Percentiles rank a stretch among this genome's conserved stretches.
phyloP scores from a whole-genome alignment of 2,329 filamentous ascomycete genomes.

The Dendryphion nanum region DNA sequence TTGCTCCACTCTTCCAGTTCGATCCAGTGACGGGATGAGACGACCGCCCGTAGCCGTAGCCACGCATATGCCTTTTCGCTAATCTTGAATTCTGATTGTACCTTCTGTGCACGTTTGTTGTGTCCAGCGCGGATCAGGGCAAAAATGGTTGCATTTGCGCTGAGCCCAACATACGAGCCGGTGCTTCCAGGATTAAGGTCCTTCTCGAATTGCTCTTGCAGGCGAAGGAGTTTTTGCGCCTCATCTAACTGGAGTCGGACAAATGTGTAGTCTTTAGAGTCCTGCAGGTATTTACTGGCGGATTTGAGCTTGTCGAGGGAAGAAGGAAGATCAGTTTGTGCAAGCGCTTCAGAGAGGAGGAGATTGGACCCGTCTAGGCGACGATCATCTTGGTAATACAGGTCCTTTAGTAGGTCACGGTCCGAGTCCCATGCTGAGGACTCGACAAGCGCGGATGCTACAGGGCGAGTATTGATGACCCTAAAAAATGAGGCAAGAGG shows the following conservation, averaged over 20 bases:
- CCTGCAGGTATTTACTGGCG: conserved; percentile 76
- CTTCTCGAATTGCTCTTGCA: conserved; percentile 83
- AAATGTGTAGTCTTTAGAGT: conserved; percentile 74
- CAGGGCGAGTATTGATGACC: conserved; percentile 78
- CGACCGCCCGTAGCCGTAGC: conserved; percentile 79
- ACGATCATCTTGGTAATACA: conserved; percentile 96
- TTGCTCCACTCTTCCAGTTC: conserved; percentile 85
- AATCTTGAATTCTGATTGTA: conserved; percentile 90
- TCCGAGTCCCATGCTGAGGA: conserved; percentile 78
- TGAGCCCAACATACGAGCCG: conserved; percentile 75
- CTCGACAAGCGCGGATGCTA: conserved; percentile 87
- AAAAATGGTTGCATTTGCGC: conserved; percentile 88
- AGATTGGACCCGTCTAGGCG: conserved; percentile 84
- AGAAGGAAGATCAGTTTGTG: conserved; percentile 66
- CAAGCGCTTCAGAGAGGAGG: conserved; percentile 79
- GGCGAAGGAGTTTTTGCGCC: conserved; percentile 72
- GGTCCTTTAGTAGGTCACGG: conserved; percentile 79
- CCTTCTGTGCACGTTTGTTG: conserved; percentile 78
- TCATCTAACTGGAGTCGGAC: conserved; percentile 78
- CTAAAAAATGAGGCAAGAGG: conserved; percentile 91
- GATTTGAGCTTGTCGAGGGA: conserved; percentile 85
- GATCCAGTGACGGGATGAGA: conserved; percentile 86
- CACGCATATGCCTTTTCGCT: conserved; percentile 89
- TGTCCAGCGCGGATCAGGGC: conserved; percentile 81
- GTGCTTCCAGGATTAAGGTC: conserved; percentile 64